These are phyloP conservation scores for Ustilago curta DNA, from an alignment of 1,284 basidiomycete genomes.

Conservation along the genomic window DNA sequence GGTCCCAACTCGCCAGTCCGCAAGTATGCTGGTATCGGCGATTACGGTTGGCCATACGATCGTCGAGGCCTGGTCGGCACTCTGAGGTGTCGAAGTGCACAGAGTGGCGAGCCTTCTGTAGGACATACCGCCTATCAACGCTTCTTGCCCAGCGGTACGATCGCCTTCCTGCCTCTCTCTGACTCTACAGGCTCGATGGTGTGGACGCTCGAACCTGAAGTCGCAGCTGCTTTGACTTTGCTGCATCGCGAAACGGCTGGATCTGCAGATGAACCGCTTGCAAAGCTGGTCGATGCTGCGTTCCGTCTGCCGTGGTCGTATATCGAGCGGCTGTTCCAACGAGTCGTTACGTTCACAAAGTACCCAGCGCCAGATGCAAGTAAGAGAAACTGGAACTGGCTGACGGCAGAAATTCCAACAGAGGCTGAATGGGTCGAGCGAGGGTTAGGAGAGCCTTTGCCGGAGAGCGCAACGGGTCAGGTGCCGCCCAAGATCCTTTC, in stretches of 20 bases:
- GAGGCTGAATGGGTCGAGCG: conserved; percentile 47
- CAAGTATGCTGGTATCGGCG: conserved; percentile 84
- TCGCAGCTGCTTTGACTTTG: conserved; percentile 80
- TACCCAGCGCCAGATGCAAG: conserved; percentile 9
- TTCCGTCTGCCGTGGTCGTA: conserved; percentile 86
- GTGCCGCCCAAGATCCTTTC: conserved; percentile 80
- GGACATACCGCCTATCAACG: conserved; percentile 84
- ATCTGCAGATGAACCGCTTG: conserved; percentile 74
- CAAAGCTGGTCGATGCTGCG: conserved; percentile 86
- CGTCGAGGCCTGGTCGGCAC: conserved; percentile 92
- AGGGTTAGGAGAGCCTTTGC: conserved; percentile 34
- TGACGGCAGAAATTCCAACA: conserved; percentile 41
- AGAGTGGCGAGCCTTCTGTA: conserved; percentile 45
- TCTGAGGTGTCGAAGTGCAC: conserved; percentile 70
- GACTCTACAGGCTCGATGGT: conserved; percentile 86
- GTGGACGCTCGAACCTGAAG: conserved; percentile 87
- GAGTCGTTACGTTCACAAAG: conserved; percentile 73
- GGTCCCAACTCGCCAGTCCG: conserved; percentile 95
- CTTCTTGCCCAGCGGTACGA: conserved; percentile 93
- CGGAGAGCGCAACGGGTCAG: conserved; percentile 47
- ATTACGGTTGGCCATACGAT: conserved; percentile 92
- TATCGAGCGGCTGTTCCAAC: conserved; percentile 77
- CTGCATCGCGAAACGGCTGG: conserved; percentile 72
- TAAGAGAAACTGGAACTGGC: conserved; percentile 45
- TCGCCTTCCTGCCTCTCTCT: conserved; percentile 79